Base-by-base conservation (phyloP, 1,284 basidiomycete genomes). In the Sphagnurus paluster region DNA sequence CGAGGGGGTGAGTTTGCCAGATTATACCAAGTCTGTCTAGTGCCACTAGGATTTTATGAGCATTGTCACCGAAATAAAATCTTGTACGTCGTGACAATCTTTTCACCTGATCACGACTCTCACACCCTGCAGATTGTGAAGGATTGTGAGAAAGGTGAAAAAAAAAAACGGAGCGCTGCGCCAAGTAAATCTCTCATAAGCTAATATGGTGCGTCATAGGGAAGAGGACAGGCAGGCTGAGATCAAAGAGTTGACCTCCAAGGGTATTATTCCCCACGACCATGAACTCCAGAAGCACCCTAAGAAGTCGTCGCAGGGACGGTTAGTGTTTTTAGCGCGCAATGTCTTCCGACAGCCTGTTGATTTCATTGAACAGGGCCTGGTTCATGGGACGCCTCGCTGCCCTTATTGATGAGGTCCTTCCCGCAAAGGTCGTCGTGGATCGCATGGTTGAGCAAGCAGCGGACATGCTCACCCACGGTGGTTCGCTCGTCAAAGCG, bases 381-480 rank as follows among this genome's bases (percentile, higher is more conserved):
- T 92, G 86, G 83, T 72, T 92, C 37, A 90, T 93, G 70, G 91
- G 91, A 30, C 78, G 80, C 42, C 88, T 92, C 13, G 78, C 88
- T 2, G 84, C 87, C 6, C 70, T 90, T 40, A 87, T 87, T 50
- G 58, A 85, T 52, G 86, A 92, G 3, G 66, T 93, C 30, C 71
- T 82, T n/a, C 88, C 91, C 1, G 92, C 91, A 2, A 79, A 90
- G 67, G 70, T 75, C 42, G 93, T 94, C 57, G 76, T 94, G 32
- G 88, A 93, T 20, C 76, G 77, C 49, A 93, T 94, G 89, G 78
- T 90, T 3, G 66, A 72, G 11, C 79, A 85, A 2, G 89, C 87
- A n/a, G 78, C 72, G 26, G 63, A 68, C 52, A 69, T 80, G 50
- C 42, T 74, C 19, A 53, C 66, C 36, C 53, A 54, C 34, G 69